These are phyloP conservation scores for Phytophthora sojae DNA, from an alignment of 352 stramenopile species.

Conservation along the genomic window DNA sequence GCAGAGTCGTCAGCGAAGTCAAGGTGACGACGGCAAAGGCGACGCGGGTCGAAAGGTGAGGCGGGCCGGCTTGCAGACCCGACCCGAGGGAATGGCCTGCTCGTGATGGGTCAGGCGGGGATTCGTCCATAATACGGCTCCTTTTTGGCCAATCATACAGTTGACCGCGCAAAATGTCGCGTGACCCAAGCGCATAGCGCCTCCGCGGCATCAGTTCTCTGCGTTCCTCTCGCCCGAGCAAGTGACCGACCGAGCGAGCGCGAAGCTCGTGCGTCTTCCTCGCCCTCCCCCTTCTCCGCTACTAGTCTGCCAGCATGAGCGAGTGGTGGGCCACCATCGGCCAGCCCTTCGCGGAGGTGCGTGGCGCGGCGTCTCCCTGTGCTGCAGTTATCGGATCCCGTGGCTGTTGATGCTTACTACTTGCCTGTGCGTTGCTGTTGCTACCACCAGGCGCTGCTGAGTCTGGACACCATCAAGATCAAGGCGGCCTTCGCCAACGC, in stretches of 20 bases:
- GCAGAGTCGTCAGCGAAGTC: neutral
- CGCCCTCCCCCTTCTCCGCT: neutral
- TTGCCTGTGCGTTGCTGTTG: too few species aligned
- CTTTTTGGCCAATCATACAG: slow-evolving; percentile 18
- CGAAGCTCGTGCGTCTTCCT: neutral
- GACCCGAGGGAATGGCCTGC: slow-evolving; percentile 8
- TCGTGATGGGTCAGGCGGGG: neutral
- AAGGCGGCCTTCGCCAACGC: slow-evolving; percentile 66
- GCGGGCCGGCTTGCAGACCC: neutral
- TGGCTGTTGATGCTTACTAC: neutral
- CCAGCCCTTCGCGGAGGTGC: slow-evolving; percentile 75
- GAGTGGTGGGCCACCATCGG: slow-evolving; percentile 84
- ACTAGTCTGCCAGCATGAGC: slow-evolving; percentile 56
- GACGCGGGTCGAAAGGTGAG: neutral
- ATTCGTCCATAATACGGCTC: slow-evolving; percentile 10
- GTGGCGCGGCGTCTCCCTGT: neutral
- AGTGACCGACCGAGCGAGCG: neutral
- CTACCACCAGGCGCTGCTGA: slow-evolving; percentile 60
- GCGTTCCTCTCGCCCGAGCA: neutral
- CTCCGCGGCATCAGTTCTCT: slow-evolving; percentile 22
- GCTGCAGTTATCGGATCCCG: neutral
- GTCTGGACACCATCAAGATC: slow-evolving; percentile 66
- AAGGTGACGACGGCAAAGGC: slow-evolving; percentile 14
- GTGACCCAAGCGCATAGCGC: slow-evolving; percentile 5
- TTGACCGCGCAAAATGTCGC: slow-evolving; percentile 20